Evolutionary conservation across 805 yeast genomes (phyloP).

Genomic region (Jamesozyma spencerorum): DNA sequence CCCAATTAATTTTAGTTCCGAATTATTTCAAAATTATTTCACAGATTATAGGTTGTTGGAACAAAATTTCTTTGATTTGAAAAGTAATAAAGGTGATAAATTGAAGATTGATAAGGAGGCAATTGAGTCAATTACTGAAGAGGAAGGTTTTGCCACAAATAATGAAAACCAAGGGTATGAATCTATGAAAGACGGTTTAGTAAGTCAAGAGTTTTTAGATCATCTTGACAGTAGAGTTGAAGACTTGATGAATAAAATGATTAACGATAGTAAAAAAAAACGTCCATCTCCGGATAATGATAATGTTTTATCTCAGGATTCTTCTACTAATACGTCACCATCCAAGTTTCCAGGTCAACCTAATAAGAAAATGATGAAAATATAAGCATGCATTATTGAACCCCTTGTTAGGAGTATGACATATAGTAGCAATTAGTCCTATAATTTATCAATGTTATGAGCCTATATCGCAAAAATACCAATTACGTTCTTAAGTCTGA

Average conservation of each 20-base stretch:
- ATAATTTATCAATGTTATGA: too few relatives aligned
- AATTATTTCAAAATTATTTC: slow-evolving; percentile 19
- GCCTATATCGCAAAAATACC: too few relatives aligned
- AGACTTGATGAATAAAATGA: slow-evolving; percentile 18
- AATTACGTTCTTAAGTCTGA: too few relatives aligned
- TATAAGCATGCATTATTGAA: not conserved
- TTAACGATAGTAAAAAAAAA: slow-evolving; percentile 17
- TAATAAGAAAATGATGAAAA: slow-evolving; percentile 1
- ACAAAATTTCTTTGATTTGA: slow-evolving; percentile 28
- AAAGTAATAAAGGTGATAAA: slow-evolving; percentile 28
- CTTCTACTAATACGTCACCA: slow-evolving; percentile 5
- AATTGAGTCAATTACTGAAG: slow-evolving; percentile 19
- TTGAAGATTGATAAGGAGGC: slow-evolving; percentile 20
- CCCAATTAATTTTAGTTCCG: slow-evolving; percentile 15
- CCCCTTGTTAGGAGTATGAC: too few relatives aligned
- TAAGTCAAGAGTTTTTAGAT: slow-evolving; percentile 22
- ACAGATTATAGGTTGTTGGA: slow-evolving; percentile 26
- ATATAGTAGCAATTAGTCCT: too few relatives aligned
- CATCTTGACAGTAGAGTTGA: slow-evolving; percentile 21
- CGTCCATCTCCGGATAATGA: slow-evolving; percentile 8
- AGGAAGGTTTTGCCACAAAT: slow-evolving; percentile 3
- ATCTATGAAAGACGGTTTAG: slow-evolving; percentile 23
- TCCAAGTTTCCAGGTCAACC: not conserved
- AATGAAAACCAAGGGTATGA: slow-evolving; percentile 13
- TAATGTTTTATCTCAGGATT: slow-evolving; percentile 1